Conservation (phyloP, 2,329 filamentous ascomycete species). For the Cercospora beticola region DNA sequence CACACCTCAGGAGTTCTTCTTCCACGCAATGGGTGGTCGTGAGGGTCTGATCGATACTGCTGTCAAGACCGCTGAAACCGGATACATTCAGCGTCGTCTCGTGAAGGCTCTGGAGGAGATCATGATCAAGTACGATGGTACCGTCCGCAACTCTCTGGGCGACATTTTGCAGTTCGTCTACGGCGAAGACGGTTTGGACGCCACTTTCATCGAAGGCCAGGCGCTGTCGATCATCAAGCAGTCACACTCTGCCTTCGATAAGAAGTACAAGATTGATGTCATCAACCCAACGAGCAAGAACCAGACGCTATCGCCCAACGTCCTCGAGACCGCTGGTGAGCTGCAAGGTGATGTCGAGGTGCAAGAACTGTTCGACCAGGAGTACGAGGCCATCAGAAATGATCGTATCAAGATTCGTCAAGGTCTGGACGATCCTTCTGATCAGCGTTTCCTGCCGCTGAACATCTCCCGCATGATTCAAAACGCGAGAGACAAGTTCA, state of each 20-base stretch:
- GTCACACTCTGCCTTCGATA: conserved; percentile 73
- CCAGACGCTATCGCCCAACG: conserved; percentile 63
- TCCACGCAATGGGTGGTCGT: conserved; percentile 99
- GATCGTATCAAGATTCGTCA: conserved; percentile 77
- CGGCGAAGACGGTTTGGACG: conserved; percentile 94
- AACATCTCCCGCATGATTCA: conserved; percentile 91
- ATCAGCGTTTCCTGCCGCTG: conserved; percentile 85
- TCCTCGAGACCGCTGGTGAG: conserved; percentile 82
- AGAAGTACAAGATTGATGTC: conserved; percentile 81
- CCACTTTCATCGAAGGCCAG: conserved; percentile 90
- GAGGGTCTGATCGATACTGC: conserved; percentile 99
- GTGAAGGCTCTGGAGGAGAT: conserved; percentile 98
- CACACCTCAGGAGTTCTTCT: conserved; percentile 96
- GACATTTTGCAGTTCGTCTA: conserved; percentile 98
- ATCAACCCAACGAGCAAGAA: conserved; percentile 61
- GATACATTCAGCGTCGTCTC: conserved; percentile 96
- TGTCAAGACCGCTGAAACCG: conserved; percentile 98
- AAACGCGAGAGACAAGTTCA: conserved; percentile 85
- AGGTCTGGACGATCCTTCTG: conserved; percentile 69
- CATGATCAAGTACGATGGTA: conserved; percentile 96
- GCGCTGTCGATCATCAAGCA: conserved; percentile 81
- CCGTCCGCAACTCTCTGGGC: conserved; percentile 92
- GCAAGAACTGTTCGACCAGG: conserved; percentile 81
- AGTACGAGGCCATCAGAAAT: conserved; percentile 75
- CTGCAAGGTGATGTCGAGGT: conserved; percentile 84